Evolutionary conservation across 306 rosid species (phyloP).

Genomic region (Lupinus albus): DNA sequence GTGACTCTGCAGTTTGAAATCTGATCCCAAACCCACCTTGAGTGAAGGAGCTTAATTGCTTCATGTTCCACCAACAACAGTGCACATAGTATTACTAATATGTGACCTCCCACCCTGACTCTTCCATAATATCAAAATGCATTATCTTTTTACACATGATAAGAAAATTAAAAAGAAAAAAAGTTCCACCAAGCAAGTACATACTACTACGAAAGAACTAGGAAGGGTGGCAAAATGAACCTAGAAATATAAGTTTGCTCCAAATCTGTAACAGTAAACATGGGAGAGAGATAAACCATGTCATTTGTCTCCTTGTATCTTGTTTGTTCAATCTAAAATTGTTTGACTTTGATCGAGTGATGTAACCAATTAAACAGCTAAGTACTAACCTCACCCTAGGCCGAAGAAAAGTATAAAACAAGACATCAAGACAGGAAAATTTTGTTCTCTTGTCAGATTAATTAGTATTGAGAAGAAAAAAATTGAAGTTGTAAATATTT

Average conservation of each 20-base stretch:
- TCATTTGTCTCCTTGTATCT: neutral
- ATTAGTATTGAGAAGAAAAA: neutral
- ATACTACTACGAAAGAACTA: neutral
- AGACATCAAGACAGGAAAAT: neutral
- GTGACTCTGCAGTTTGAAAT: constrained; percentile 33
- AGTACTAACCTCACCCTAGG: neutral
- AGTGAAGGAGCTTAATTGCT: constrained; percentile 39
- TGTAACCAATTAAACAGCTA: neutral
- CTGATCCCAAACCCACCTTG: constrained; percentile 38
- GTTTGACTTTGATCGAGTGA: neutral
- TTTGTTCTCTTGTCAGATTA: neutral
- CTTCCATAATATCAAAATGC: constrained; percentile 10
- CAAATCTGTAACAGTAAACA: neutral
- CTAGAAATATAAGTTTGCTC: too few relatives aligned
- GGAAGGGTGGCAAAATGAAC: neutral
- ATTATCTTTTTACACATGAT: neutral
- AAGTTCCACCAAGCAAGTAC: constrained; percentile 15
- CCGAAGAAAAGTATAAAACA: neutral
- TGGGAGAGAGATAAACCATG: neutral
- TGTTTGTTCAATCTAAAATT: neutral
- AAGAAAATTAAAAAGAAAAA: neutral
- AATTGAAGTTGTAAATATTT: neutral
- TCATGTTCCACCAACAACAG: constrained; percentile 45
- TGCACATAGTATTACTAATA: constrained; percentile 24
- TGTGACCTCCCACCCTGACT: neutral